These are phyloP conservation scores for Fusarium neocosmosporiellum DNA, from an alignment of 2,329 filamentous ascomycete species.

Conservation along the genomic window DNA sequence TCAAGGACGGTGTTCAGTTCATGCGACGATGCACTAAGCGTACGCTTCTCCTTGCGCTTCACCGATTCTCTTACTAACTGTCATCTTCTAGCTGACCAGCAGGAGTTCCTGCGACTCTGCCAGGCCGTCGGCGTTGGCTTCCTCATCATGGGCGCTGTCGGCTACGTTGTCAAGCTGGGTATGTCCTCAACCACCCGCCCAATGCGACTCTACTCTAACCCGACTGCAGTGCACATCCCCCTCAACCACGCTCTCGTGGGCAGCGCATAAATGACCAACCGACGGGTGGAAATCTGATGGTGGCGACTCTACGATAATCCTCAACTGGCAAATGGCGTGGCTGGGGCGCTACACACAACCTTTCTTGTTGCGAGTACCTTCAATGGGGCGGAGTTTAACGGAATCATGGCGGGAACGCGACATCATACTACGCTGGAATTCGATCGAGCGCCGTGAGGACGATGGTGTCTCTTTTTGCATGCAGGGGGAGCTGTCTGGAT, in stretches of 20 bases:
- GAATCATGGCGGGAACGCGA: slow-evolving; percentile 42
- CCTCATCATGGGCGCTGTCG: slow-evolving; percentile 76
- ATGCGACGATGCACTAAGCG: slow-evolving; percentile 72
- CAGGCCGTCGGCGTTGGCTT: slow-evolving; percentile 76
- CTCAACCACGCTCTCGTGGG: slow-evolving; percentile 78
- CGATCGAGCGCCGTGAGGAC: slow-evolving; percentile 27
- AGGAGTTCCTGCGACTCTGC: slow-evolving; percentile 58
- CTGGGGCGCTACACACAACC: slow-evolving; percentile 24
- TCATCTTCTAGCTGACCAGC: slow-evolving; percentile 50
- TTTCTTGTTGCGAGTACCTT: slow-evolving; percentile 40
- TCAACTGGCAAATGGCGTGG: slow-evolving; percentile 17
- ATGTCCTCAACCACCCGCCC: slow-evolving; percentile 42
- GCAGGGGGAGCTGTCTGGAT: slow-evolving; percentile 4
- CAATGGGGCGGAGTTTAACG: slow-evolving; percentile 43
- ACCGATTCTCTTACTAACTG: slow-evolving; percentile 5
- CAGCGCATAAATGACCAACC: slow-evolving; percentile 62
- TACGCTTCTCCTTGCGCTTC: slow-evolving; percentile 48
- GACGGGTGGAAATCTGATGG: slow-evolving; percentile 24
- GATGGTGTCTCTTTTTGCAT: slow-evolving; percentile 23
- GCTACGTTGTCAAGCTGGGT: slow-evolving; percentile 78
- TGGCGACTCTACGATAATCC: slow-evolving; percentile 30
- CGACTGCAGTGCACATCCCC: slow-evolving; percentile 71
- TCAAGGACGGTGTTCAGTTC: slow-evolving; percentile 71
- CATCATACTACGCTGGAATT: slow-evolving; percentile 38
- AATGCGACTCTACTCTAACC: slow-evolving; percentile 15